These are phyloP conservation scores for Furcasterigmium sp. DNA, from an alignment of 2,329 filamentous ascomycete genomes.

Conservation along the genomic window DNA sequence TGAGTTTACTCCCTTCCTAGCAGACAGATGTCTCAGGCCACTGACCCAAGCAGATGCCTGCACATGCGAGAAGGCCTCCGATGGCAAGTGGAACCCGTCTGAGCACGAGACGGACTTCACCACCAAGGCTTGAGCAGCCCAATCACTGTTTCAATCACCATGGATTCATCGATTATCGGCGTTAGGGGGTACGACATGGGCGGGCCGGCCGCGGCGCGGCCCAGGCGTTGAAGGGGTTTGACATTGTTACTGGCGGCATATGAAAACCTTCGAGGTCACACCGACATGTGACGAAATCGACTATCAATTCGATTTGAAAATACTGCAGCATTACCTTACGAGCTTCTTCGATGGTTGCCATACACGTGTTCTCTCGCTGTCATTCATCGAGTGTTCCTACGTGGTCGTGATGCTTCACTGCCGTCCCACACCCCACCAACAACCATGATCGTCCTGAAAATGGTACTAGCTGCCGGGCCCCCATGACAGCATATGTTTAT, in stretches of 20 bases:
- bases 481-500: too few relatives aligned
- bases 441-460: too few relatives aligned
- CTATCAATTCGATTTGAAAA: too few relatives aligned
- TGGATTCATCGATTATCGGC: neutral
- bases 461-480: too few relatives aligned
- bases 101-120: constrained; percentile 83
- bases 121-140: constrained; percentile 46
- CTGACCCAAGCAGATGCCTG: constrained; percentile 50
- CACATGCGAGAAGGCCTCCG: constrained; percentile 74
- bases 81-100: constrained; percentile 54
- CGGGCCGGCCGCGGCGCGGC: too few relatives aligned
- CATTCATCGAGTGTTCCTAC: too few relatives aligned
- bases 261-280: too few relatives aligned
- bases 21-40: neutral
- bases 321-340: neutral
- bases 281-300: neutral
- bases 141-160: neutral
- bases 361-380: neutral
- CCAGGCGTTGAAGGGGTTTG: too few relatives aligned
- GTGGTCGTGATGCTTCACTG: too few relatives aligned
- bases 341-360: neutral
- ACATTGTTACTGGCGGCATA: too few relatives aligned
- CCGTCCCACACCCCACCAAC: too few relatives aligned
- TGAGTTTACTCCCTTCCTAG: constrained; percentile 32
- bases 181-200: too few relatives aligned